Evolutionary conservation across 2,329 filamentous ascomycete genomes (phyloP).

Genomic region (Fusarium albidum): DNA sequence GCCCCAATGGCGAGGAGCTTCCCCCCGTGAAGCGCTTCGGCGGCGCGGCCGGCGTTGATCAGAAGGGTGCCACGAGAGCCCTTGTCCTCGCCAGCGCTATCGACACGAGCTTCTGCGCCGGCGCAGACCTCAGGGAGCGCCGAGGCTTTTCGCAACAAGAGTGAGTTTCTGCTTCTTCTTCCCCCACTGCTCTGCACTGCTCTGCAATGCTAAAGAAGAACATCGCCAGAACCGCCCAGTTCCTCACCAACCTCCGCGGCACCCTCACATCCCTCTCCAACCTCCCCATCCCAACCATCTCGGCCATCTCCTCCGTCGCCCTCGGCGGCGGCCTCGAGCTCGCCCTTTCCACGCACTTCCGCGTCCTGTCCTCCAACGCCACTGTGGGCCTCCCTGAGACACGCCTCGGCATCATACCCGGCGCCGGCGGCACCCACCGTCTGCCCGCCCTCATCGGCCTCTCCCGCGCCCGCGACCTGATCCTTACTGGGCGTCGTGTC

Average conservation of each 20-base stretch:
- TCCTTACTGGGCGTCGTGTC: constrained; percentile 89
- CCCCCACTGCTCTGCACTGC: neutral
- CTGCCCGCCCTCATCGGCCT: constrained; percentile 84
- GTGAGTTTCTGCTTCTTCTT: constrained; percentile 68
- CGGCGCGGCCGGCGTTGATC: constrained; percentile 52
- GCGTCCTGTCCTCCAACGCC: constrained; percentile 83
- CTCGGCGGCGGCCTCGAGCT: constrained; percentile 95
- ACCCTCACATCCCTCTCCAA: constrained; percentile 78
- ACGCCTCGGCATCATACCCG: constrained; percentile 90
- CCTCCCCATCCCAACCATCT: constrained; percentile 89
- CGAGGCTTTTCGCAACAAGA: constrained; percentile 78
- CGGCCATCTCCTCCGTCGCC: constrained; percentile 83
- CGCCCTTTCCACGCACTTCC: constrained; percentile 87
- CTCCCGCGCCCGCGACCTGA: constrained; percentile 83
- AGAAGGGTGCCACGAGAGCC: constrained; percentile 73
- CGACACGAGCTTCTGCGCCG: constrained; percentile 91
- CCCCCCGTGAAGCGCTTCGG: constrained; percentile 52
- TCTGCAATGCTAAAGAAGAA: constrained; percentile 1
- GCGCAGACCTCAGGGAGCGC: constrained; percentile 92
- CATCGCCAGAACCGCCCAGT: constrained; percentile 75
- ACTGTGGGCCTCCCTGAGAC: constrained; percentile 89
- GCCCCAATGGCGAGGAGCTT: constrained; percentile 61
- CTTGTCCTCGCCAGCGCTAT: constrained; percentile 84
- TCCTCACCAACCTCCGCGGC: constrained; percentile 77
- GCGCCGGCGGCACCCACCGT: constrained; percentile 90